Evolutionary conservation across 805 yeast genomes (phyloP), one percentile per base, ranked within the genome.

Genomic region (Blastobotrys parvus): DNA sequence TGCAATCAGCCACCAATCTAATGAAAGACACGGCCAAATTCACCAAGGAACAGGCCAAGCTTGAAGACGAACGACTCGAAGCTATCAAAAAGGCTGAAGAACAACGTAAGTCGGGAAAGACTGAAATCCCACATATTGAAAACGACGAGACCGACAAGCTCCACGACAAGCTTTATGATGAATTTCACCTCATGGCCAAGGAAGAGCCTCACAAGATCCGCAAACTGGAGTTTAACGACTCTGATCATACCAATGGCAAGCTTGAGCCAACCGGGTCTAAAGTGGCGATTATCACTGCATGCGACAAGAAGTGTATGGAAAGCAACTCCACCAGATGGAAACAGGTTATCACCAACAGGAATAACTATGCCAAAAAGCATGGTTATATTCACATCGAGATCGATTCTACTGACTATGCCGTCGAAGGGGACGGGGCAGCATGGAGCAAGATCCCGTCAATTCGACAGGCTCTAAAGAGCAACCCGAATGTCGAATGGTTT

Each of bases 381-480:
- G 63, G 64, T 11, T 61, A 61, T 45, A 45, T 46, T 13, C 51
- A 57, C 41, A 11, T 25, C 10, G 7, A 8, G 7, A 11, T 25
- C 35, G 58, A 62, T 44, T 40, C 55, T 17, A 44, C 59, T 7
- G 50, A 47, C 38, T 25, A 8, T 11, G 10, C 7, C 29, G 11
- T 11, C 7, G 29, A 25, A 11, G 10, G 11, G 10, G 29, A 25
- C 10, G 10, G 11, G 10, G 15, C 56, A 45, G 6, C 29, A 7
- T 63, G 68, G 68, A 49, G 50, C 30, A 62, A 62, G 38, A 42
- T 63, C 20, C 57, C 59, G 11, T 61, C 65, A n/a, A 55, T 62
- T 20, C 48, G 47, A 38, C 57, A 62, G 8, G 52, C 60, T 3
- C 57, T 59, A 21, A 50, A 50, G 16, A 35, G 32, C 16, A 42